Evolutionary conservation across 305 asterid species (phyloP), one percentile per base, ranked within the genome.

Genomic region (Plantago rigida): DNA sequence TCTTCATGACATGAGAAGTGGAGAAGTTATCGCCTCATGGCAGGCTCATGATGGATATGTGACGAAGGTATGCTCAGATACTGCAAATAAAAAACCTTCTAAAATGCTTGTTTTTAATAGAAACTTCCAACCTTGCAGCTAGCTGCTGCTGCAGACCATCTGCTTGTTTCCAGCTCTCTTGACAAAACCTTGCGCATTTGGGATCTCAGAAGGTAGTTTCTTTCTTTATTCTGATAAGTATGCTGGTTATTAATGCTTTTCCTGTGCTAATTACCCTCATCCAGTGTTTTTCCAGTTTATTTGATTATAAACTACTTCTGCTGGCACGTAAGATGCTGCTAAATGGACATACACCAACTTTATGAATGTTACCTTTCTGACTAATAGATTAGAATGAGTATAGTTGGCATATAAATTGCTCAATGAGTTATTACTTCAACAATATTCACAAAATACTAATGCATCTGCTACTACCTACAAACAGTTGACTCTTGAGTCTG

Each of bases 31-130:
- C 72, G 69, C 94, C 26, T 81, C 92, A 47, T 89, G 99, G 99
- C 95, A 89, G 78, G 99, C 95, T 69, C 97, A 92, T 79, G 97
- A 92, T 79, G 97, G 97, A 70, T 92, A 81, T 68, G 85, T 92
- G 76, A 92, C 97, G 59, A 84, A 92, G 97, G 99, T 92, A 89
- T 66, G 36, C 41, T 64, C 62, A 57, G 24, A n/a, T 31, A 52
- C 31, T 51, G 56, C 55, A 70, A 67, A 28, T 63, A 47, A 51
- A 64, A 13, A 31, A 62, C 42, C 28, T 66, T 14, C 49, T 26
- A 68, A 41, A 55, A 50, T 60, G 28, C 47, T 47, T 41, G 48
- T 63, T 68, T 5, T n/a, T 13, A 24, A 51, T 64, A 73, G 45
- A 42, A 60, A 45, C 29, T 72, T 70, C 62, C 51, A 49, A 69